phyloP scores from a whole-genome alignment of 1,284 basidiomycete species.

The Irpex lacteus region DNA sequence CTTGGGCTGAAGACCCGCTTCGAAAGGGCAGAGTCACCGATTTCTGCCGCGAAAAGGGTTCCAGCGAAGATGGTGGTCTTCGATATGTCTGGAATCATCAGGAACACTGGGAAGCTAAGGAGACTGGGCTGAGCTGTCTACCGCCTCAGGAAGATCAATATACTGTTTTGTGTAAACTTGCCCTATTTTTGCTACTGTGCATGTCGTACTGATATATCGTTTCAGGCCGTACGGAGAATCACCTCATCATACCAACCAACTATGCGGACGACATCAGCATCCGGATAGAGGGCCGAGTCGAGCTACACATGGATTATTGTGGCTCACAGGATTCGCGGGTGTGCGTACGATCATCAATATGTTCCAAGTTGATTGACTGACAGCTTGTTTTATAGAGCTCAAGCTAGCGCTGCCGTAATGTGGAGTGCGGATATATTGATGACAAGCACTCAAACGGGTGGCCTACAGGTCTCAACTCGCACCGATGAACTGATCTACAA shows the following conservation, averaged over 20 bases:
- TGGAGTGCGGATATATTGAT: no score
- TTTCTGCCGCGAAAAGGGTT: slow-evolving; percentile 14
- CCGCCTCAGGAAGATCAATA: slow-evolving; percentile 2
- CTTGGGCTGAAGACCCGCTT: slow-evolving; percentile 18
- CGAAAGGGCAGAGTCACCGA: slow-evolving; percentile 13
- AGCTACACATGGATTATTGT: slow-evolving; percentile 11
- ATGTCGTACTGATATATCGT: background rate
- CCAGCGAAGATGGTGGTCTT: slow-evolving; percentile 8
- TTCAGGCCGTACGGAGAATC: slow-evolving; percentile 24
- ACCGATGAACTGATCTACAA: background rate
- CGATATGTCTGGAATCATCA: slow-evolving; percentile 21
- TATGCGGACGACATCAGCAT: slow-evolving; percentile 19
- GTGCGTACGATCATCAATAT: background rate
- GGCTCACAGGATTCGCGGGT: background rate
- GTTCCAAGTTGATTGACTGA: background rate
- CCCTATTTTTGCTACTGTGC: background rate
- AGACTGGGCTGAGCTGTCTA: background rate
- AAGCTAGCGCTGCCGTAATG: no score
- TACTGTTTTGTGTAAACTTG: slow-evolving; percentile 16
- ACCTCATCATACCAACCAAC: slow-evolving; percentile 20
- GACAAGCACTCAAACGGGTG: no score
- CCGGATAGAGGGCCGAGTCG: slow-evolving; percentile 19
- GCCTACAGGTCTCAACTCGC: no score
- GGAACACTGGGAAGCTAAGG: slow-evolving; percentile 19
- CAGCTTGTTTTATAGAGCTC: background rate